phyloP scores from a whole-genome alignment of 129 eudicot genomes.

The Cynara cardunculus region DNA sequence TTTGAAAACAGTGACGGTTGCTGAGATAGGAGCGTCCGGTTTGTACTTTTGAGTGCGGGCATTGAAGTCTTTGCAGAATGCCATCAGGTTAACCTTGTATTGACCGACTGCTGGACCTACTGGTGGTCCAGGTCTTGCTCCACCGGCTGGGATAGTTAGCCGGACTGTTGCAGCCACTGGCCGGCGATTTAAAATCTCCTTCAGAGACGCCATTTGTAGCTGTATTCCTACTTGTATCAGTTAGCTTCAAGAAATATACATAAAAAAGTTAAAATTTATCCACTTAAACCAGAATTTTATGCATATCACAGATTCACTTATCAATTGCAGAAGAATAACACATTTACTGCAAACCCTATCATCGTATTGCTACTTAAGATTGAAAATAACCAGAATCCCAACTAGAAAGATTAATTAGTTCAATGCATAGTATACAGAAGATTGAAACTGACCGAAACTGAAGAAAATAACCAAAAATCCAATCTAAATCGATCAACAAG shows the following conservation, averaged over 20 bases:
- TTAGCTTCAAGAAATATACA: neutral
- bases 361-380: neutral
- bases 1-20: slow-evolving; percentile 60
- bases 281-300: neutral
- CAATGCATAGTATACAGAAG: neutral
- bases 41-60: slow-evolving; percentile 81
- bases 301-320: neutral
- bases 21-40: slow-evolving; percentile 75
- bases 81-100: slow-evolving; percentile 78
- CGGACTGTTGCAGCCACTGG: slow-evolving; percentile 85
- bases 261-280: neutral
- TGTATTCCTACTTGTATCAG: neutral
- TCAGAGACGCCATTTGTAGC: slow-evolving; percentile 51
- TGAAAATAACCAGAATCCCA: neutral
- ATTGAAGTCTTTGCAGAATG: slow-evolving; percentile 90
- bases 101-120: slow-evolving; percentile 87
- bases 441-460: neutral
- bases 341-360: neutral
- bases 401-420: neutral
- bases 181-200: slow-evolving; percentile 62
- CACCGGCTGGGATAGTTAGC: slow-evolving; percentile 77
- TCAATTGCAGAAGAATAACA: neutral
- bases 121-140: slow-evolving; percentile 71
- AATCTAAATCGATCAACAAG: neutral
- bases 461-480: neutral